phyloP scores from a whole-genome alignment of 257 asterid species.

The Rhazya stricta region DNA sequence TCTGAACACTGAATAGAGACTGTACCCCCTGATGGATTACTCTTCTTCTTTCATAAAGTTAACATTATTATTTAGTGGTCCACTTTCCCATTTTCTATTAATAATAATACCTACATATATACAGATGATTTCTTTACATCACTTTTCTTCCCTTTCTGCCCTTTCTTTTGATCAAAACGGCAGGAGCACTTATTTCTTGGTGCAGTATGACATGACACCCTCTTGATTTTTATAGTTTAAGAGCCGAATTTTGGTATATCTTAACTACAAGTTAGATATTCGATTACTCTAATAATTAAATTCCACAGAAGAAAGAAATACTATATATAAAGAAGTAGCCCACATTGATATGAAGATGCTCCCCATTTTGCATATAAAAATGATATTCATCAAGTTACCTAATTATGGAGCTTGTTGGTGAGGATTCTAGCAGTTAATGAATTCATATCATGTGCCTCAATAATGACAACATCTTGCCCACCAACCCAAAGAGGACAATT shows the following conservation, averaged over 20 bases:
- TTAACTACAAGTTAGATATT: no score
- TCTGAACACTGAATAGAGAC: constrained; percentile 12
- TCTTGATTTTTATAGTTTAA: not conserved
- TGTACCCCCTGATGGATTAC: constrained; percentile 7
- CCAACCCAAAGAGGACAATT: constrained; percentile 15
- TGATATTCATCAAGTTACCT: constrained; percentile 13
- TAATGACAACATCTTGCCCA: constrained; percentile 43
- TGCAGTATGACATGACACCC: not conserved
- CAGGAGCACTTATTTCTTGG: not conserved
- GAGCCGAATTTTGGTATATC: not conserved
- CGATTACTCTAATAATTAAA: no score
- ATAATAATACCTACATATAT: constrained; percentile 3
- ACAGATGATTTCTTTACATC: constrained; percentile 7
- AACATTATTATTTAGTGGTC: constrained; percentile 7
- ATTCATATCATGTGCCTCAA: constrained; percentile 47
- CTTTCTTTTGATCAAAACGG: constrained; percentile 13
- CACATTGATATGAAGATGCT: constrained; percentile 19
- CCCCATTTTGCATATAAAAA: not conserved
- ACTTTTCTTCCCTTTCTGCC: not conserved
- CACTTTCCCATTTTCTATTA: constrained; percentile 17
- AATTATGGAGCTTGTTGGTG: constrained; percentile 46
- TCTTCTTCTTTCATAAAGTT: constrained; percentile 7
- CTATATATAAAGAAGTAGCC: not conserved
- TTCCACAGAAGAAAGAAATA: not conserved
- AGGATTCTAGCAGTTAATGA: constrained; percentile 29